These are phyloP conservation scores for Hirschfeldia incana DNA, from an alignment of 345 rosid genomes.

Conservation along the genomic window DNA sequence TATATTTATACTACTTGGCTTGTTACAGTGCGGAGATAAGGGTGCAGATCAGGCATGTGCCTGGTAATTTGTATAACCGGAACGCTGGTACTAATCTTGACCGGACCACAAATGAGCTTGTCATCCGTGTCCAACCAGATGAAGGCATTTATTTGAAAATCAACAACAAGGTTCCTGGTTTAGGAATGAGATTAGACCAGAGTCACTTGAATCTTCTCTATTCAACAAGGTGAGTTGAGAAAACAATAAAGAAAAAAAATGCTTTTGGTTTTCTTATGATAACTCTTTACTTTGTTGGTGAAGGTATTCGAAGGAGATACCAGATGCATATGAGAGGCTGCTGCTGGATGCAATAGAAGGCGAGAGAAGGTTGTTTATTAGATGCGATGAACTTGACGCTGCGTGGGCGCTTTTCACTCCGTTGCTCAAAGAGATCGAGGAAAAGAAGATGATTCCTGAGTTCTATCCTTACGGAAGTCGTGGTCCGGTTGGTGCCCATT, in stretches of 20 bases:
- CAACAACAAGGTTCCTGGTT: constrained; percentile 96
- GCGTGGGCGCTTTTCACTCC: constrained; percentile 95
- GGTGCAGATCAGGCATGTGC: constrained; percentile 96
- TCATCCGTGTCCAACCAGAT: constrained; percentile 90
- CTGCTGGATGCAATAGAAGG: constrained; percentile 93
- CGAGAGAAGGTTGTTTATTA: constrained; percentile 84
- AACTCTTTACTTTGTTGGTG: background rate
- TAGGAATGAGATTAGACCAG: constrained; percentile 92
- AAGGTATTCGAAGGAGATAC: constrained; percentile 94
- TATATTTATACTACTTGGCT: background rate
- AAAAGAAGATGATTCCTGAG: constrained; percentile 72
- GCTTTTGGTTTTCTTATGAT: too few relatives aligned
- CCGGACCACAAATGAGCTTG: constrained; percentile 89
- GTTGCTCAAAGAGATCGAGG: constrained; percentile 76
- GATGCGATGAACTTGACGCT: constrained; percentile 95
- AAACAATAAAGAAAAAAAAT: background rate
- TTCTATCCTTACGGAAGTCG: constrained; percentile 93
- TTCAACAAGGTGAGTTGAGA: constrained; percentile 54
- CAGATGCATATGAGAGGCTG: constrained; percentile 98
- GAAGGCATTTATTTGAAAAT: constrained; percentile 96
- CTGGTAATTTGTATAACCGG: constrained; percentile 84
- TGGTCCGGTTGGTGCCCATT: constrained; percentile 97
- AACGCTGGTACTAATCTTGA: constrained; percentile 76
- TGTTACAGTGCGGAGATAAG: constrained; percentile 83
- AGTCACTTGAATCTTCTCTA: constrained; percentile 91